Percentiles rank a stretch among this genome's conserved stretches.
Conservation (phyloP, 768 basidiomycete genomes). For the Suillus discolor region DNA sequence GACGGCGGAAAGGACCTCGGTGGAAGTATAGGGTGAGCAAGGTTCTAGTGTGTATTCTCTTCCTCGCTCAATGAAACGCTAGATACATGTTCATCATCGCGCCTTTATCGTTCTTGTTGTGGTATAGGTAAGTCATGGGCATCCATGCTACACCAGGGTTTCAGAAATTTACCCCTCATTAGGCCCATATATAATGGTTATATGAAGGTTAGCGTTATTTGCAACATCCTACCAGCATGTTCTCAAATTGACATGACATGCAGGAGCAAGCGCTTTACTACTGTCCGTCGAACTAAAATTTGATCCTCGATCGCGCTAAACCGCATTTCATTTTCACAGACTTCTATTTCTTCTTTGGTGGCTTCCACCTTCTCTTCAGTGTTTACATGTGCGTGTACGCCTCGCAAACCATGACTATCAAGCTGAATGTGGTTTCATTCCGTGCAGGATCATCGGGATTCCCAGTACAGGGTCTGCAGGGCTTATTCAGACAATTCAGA, state of each 20-base stretch:
- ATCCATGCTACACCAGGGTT: conserved; percentile 7
- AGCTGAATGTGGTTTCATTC: conserved; percentile 26
- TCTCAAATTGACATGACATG: conserved; percentile 22
- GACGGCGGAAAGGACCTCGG: conserved; percentile 83
- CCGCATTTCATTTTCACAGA: conserved; percentile 49
- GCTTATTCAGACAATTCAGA: conserved; percentile 87
- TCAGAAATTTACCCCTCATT: conserved; percentile 14
- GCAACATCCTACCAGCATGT: conserved; percentile 25
- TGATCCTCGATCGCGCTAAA: conserved; percentile 18
- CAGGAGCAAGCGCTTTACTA: conserved; percentile 94
- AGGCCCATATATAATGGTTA: conserved; percentile 97
- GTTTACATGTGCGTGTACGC: conserved; percentile 75
- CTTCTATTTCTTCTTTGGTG: conserved; percentile 95
- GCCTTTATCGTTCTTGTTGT: conserved; percentile 82
- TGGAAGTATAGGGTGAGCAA: conserved; percentile 74
- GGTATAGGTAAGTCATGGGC: conserved; percentile 77
- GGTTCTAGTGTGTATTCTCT: neutral
- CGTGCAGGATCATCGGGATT: conserved; percentile 85
- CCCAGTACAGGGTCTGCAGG: conserved; percentile 96
- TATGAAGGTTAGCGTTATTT: conserved; percentile 71
- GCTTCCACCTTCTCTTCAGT: conserved; percentile 92
- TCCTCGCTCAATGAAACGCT: conserved; percentile 9
- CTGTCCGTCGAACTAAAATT: conserved; percentile 55
- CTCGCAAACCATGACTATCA: conserved; percentile 18
- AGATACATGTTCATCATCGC: conserved; percentile 84